A percentile compares a stretch with the other conserved stretches of the same genome.
Evolutionary conservation across 306 rosid genomes (phyloP).

Genomic region (Rubus idaeus): DNA sequence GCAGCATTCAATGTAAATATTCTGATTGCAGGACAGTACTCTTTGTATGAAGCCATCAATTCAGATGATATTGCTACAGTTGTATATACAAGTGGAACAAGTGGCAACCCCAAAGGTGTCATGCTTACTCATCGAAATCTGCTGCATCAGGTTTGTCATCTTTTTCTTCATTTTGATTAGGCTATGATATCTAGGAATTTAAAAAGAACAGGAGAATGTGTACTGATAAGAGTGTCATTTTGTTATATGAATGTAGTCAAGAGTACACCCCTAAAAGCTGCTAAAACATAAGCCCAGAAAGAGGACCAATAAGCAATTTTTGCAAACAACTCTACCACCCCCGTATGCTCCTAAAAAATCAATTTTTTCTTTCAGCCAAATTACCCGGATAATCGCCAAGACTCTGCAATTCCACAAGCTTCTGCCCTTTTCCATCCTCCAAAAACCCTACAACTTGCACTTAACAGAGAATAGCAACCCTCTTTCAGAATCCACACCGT

Average conservation of each 20-base stretch:
- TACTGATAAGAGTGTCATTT: not conserved
- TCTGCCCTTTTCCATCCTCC: too few relatives aligned
- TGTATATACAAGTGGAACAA: constrained; percentile 90
- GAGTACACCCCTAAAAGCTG: not conserved
- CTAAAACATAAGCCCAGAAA: too few relatives aligned
- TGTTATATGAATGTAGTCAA: not conserved
- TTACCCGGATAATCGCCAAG: too few relatives aligned
- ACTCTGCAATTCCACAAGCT: too few relatives aligned
- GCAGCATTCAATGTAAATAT: not conserved
- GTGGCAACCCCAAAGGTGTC: constrained; percentile 94
- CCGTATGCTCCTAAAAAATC: too few relatives aligned
- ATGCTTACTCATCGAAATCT: constrained; percentile 84
- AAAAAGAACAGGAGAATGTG: not conserved
- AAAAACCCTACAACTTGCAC: too few relatives aligned
- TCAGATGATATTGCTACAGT: constrained; percentile 82
- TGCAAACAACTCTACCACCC: too few relatives aligned
- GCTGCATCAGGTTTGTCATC: constrained; percentile 81
- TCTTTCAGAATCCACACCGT: too few relatives aligned
- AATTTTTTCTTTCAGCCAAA: too few relatives aligned
- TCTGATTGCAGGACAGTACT: constrained; percentile 48
- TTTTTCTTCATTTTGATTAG: not conserved
- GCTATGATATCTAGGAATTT: not conserved
- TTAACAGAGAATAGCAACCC: too few relatives aligned
- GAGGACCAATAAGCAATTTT: too few relatives aligned
- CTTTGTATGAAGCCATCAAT: constrained; percentile 59